Conservation (phyloP, 208 protist genomes). For the Herpetomonas samuelpessoai region DNA sequence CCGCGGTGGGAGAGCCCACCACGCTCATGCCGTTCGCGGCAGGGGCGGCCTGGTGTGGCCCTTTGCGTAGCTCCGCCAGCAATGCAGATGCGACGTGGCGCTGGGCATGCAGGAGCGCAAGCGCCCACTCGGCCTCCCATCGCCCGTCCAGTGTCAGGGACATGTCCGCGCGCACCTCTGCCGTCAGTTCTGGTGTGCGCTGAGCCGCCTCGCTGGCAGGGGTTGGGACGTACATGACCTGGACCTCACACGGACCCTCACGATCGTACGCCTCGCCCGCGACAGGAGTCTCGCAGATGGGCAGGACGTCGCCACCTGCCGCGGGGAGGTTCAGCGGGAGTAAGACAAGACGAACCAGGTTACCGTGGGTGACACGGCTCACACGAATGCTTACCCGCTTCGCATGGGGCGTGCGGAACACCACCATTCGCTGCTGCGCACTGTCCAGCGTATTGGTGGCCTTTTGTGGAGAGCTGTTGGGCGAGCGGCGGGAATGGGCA, state of each 20-base stretch:
- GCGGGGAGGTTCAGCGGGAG: neutral
- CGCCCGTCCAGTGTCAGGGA: conserved; percentile 29
- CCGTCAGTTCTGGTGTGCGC: conserved; percentile 14
- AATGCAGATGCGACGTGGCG: conserved; percentile 21
- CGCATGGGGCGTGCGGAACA: neutral
- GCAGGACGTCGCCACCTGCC: neutral
- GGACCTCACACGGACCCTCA: conserved; percentile 22
- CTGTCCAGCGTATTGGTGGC: no score
- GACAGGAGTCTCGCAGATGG: neutral
- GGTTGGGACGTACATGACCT: conserved; percentile 14
- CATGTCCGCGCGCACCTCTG: conserved; percentile 35
- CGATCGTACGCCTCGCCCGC: neutral
- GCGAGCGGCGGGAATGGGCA: no score
- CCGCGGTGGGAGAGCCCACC: neutral
- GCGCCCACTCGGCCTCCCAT: conserved; percentile 20
- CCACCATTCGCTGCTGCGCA: neutral
- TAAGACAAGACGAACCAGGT: neutral
- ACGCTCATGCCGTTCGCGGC: neutral
- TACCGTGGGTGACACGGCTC: neutral
- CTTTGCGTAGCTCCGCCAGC: conserved; percentile 18
- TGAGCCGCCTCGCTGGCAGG: conserved; percentile 13
- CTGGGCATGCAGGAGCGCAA: conserved; percentile 19
- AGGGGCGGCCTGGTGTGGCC: neutral
- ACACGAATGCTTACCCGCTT: neutral
- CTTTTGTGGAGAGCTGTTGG: no score